Evolutionary conservation across 2,329 filamentous ascomycete species (phyloP), one percentile per base, ranked within the genome.

Genomic region (Pseudocercospora eumusae): DNA sequence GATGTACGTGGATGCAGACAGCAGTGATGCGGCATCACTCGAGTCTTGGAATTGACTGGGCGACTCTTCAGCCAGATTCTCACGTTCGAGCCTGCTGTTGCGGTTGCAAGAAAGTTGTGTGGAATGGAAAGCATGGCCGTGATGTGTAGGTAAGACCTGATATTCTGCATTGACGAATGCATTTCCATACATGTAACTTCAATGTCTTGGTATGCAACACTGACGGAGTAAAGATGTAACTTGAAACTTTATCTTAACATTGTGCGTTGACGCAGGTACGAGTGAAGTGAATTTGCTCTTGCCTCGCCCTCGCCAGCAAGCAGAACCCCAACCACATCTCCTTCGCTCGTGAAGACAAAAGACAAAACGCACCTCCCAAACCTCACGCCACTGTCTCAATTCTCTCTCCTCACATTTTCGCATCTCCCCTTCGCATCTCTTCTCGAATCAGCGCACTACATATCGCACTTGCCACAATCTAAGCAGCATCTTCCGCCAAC

Each of bases 381-480:
- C 11, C 10, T n/a, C 25, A 28, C 15, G 15, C 47, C 23, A n/a
- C 23, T 5, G 11, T 15, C 11, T 25, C 25, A 25, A 23, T 27
- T 25, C 11, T 25, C 28, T 50, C 27, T 53, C 18, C 21, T 13
- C 31, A 11, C 62, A 64, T 53, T 4, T 36, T 42, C 18, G 50
- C 59, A 64, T 61, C 49, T 49, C 50, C 31, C 25, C 31, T 18
- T 28, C 33, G 50, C 55, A 61, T 61, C 28, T 56, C 20, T 40
- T 47, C 31, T 27, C 33, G 25, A 21, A 40, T 60, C 49, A 36
- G 18, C 27, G 27, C 11, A 40, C 44, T 23, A 18, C 36, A 15
- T 28, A 21, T 42, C 8, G 53, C 53, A 27, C 53, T 23, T 56
- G 13, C 53, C 31, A 15, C 20, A 2, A 21, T 56, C 11, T 44